These are phyloP conservation scores for Leccinum pallidistipes DNA, from an alignment of 1,284 basidiomycete species.

Conservation along the genomic window DNA sequence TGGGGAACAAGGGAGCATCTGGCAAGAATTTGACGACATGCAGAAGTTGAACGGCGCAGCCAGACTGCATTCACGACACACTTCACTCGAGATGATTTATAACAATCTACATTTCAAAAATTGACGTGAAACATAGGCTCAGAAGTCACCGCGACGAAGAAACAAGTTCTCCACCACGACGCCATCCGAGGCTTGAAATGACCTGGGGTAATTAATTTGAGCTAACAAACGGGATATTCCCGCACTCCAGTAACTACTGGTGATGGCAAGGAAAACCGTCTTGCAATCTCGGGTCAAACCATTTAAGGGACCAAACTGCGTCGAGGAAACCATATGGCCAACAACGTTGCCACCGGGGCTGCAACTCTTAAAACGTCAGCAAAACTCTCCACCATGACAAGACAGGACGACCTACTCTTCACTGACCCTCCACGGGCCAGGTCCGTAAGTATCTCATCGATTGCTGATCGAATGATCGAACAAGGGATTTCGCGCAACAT, in stretches of 20 bases:
- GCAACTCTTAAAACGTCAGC: slow-evolving; percentile 8
- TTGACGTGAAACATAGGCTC: slow-evolving; percentile 39
- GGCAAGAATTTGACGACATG: no score
- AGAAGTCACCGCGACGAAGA: slow-evolving; percentile 8
- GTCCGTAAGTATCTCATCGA: slow-evolving; percentile 13
- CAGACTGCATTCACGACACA: no score
- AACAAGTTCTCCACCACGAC: slow-evolving; percentile 6
- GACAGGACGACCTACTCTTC: slow-evolving; percentile 17
- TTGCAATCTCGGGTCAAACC: slow-evolving; percentile 2
- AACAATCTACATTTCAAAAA: slow-evolving; percentile 28
- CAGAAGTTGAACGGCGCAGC: no score
- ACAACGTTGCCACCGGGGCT: slow-evolving; percentile 20
- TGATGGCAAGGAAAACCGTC: slow-evolving; percentile 12
- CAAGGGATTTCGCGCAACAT: neutral
- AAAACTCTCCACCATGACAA: neutral
- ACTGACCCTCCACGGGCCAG: slow-evolving; percentile 27
- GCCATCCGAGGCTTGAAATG: slow-evolving; percentile 28
- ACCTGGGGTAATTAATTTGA: slow-evolving; percentile 40
- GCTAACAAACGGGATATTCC: slow-evolving; percentile 31
- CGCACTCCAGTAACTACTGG: slow-evolving; percentile 24
- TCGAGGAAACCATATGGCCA: slow-evolving; percentile 4
- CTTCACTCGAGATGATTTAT: neutral
- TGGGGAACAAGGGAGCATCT: no score
- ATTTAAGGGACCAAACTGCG: neutral
- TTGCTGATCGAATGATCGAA: neutral